Evolutionary conservation across 148 eudicot genomes (phyloP).

Genomic region (Nepenthes mirabilis): DNA sequence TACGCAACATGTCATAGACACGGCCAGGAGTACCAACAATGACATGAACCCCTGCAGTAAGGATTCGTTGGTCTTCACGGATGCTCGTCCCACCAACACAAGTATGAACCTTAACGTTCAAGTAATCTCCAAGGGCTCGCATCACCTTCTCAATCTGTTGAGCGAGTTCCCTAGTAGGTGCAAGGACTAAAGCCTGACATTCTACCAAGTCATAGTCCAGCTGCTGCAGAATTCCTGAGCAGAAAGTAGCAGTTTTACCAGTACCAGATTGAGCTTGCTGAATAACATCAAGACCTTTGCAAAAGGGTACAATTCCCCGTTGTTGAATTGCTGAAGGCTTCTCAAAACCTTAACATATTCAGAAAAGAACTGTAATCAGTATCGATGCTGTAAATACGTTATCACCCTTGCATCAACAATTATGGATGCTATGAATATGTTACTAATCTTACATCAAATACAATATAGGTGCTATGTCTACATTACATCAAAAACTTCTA

Average conservation of each 20-base stretch:
- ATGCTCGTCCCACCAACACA: slow-evolving; percentile 85
- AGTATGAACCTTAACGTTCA: slow-evolving; percentile 74
- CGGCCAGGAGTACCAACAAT: slow-evolving; percentile 86
- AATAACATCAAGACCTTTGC: slow-evolving; percentile 32
- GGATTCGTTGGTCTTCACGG: slow-evolving; percentile 68
- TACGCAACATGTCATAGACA: slow-evolving; percentile 67
- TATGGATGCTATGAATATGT: neutral
- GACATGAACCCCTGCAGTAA: slow-evolving; percentile 57
- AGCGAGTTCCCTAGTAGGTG: slow-evolving; percentile 40
- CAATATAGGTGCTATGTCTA: no score
- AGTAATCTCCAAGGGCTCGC: slow-evolving; percentile 50
- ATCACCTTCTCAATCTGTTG: slow-evolving; percentile 39
- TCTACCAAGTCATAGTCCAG: slow-evolving; percentile 20
- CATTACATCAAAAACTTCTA: no score
- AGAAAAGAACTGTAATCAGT: neutral
- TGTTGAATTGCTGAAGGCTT: slow-evolving; percentile 35
- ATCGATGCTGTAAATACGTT: neutral
- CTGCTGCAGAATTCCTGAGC: slow-evolving; percentile 30
- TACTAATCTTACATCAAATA: no score
- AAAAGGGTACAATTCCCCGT: slow-evolving; percentile 31
- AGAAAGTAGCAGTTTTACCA: slow-evolving; percentile 32
- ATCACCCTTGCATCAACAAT: neutral
- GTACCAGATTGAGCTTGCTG: slow-evolving; percentile 37
- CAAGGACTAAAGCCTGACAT: slow-evolving; percentile 31
- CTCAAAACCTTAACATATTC: slow-evolving; percentile 19